phyloP scores from a whole-genome alignment of 2,329 filamentous ascomycete genomes.

The Samsoniella hepiali region DNA sequence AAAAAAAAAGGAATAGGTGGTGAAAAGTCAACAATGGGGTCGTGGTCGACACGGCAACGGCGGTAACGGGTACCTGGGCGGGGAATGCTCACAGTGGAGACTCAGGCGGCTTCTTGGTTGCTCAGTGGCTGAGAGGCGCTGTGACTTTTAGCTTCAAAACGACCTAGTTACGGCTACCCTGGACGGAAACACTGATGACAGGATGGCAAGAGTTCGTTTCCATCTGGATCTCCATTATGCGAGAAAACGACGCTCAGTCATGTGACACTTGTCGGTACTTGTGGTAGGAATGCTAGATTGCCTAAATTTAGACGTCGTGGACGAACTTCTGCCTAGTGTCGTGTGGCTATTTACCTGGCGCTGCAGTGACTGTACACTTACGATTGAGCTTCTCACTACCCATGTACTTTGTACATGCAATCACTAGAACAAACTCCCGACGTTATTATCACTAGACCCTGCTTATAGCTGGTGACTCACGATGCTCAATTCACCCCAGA shows the following conservation, averaged over 20 bases:
- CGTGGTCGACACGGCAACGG: constrained; percentile 12
- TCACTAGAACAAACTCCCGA: not conserved
- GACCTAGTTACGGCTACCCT: not conserved
- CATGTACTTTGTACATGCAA: not conserved
- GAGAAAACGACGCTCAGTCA: not conserved
- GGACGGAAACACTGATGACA: not conserved
- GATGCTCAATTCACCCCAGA: constrained; percentile 7
- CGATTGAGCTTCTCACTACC: too few species aligned
- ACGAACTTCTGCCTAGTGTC: not conserved
- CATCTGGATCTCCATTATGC: not conserved
- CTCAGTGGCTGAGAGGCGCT: not conserved
- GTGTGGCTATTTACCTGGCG: too few species aligned
- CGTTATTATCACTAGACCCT: not conserved
- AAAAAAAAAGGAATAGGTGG: constrained; percentile 8
- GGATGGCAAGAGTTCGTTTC: not conserved
- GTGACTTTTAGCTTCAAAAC: not conserved
- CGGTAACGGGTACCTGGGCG: constrained; percentile 10
- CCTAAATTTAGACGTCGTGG: not conserved
- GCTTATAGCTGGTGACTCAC: constrained; percentile 12
- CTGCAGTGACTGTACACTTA: too few species aligned
- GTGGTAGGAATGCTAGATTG: not conserved
- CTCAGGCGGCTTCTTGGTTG: not conserved
- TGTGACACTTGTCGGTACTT: not conserved
- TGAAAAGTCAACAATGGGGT: constrained; percentile 6
- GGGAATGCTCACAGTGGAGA: constrained; percentile 15